Evolutionary conservation across 495 filamentous ascomycete genomes (phyloP).

Genomic region (Barbatosphaeria neglecta): DNA sequence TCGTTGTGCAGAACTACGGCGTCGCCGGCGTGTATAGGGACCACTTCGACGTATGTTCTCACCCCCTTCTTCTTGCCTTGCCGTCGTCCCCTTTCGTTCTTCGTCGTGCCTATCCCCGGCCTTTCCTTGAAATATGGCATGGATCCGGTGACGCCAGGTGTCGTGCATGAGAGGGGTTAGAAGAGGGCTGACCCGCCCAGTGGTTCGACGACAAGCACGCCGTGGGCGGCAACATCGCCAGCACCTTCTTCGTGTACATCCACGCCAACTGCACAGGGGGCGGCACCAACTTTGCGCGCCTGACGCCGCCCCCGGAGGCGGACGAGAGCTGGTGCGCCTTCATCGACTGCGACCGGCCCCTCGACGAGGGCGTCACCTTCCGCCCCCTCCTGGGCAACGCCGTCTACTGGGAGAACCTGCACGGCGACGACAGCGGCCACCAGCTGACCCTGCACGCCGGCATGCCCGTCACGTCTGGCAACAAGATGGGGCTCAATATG

Average conservation of each 20-base stretch:
- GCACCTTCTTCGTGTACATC: constrained; percentile 45
- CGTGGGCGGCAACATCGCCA: constrained; percentile 32
- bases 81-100: not conserved
- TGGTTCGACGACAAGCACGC: constrained; percentile 11
- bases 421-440: constrained; percentile 42
- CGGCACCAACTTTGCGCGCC: constrained; percentile 40
- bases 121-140: constrained; percentile 6
- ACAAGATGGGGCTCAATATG: constrained; percentile 65
- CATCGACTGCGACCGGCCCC: constrained; percentile 41
- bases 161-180: too few species aligned
- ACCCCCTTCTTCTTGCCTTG: too few species aligned
- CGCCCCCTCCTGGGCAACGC: constrained; percentile 54
- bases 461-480: constrained; percentile 49
- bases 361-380: constrained; percentile 50
- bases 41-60: constrained; percentile 13
- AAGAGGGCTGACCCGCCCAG: constrained; percentile 24
- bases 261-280: constrained; percentile 33
- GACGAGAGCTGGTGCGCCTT: constrained; percentile 42
- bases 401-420: constrained; percentile 62
- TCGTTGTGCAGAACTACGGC: constrained; percentile 31
- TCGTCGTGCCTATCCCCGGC: too few species aligned
- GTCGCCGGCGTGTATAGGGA: constrained; percentile 32
- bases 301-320: constrained; percentile 14
- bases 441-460: constrained; percentile 55
- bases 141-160: too few species aligned